Evolutionary conservation across 768 basidiomycete genomes (phyloP), one percentile per base, ranked within the genome.

Genomic region (Tulasnella sp.): DNA sequence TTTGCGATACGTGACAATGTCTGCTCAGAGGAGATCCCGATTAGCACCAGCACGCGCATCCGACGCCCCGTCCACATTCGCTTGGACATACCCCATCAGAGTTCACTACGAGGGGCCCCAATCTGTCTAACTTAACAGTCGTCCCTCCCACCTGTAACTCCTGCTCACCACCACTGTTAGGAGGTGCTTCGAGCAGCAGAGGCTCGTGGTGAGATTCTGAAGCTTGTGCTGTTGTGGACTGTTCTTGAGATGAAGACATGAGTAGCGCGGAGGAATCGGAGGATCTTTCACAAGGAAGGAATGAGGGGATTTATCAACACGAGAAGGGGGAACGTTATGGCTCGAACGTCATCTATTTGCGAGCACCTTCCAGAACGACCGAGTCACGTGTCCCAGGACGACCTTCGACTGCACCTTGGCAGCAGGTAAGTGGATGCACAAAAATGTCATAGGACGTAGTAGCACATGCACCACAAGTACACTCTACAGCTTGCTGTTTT

Each of bases 81-180:
- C 7, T 22, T 50, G 8, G 9, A 86, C 89, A 79, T 84, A 92
- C 91, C 77, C 92, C 92, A 86, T 93, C 89, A 60, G 86, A 89
- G 83, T 93, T 93, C 58, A 93, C 91, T 69, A 93, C 90, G 87
- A 93, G 88, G 0, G 92, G 92, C 1, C 92, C 92, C 18, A 93
- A 87, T 28, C 86, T 87, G 81, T 93, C 91, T 8, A 92, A 85
- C 84, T 88, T 90, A 75, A 91, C 85, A 2, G 87, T 75, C 18
- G 12, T 75, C 24, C 74, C 74, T 83, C 46, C 84, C 20, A 79
- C 54, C 8, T 72, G 28, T 22, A 75, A 31, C 46, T 79, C 24
- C 54, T 79, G 42, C n/a, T 48, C 24, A 16, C 31, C 46, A 28
- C 22, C 40, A 41, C 34, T 69, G 31, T 37, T 3, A 14, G 64